These are phyloP conservation scores for Trichoderma erinaceum DNA, from an alignment of 495 filamentous ascomycete species.

Conservation along the genomic window DNA sequence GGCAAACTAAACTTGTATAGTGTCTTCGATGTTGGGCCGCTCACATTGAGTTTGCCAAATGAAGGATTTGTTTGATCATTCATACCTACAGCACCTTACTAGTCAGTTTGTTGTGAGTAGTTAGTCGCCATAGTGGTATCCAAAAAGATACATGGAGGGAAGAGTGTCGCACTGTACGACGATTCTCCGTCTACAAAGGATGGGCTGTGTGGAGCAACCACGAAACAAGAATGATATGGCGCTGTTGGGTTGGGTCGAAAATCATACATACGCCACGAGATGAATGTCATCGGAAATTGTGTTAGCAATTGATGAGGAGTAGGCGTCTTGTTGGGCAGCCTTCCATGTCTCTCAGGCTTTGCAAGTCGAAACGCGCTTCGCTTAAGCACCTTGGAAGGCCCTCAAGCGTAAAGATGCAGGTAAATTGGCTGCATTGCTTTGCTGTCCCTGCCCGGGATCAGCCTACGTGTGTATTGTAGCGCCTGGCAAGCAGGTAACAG, in stretches of 20 bases:
- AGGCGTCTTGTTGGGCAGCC: background rate
- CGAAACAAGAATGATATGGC: background rate
- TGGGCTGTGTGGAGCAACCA: background rate
- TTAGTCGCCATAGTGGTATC: background rate
- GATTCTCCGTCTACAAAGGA: background rate
- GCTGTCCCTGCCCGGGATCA: background rate
- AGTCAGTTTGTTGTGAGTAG: background rate
- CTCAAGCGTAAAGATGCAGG: too few species aligned
- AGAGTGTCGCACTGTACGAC: background rate
- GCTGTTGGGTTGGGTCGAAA: background rate
- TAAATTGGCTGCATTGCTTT: background rate
- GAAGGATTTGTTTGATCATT: background rate
- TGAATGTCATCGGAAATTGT: background rate
- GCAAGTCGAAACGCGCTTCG: background rate
- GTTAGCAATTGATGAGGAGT: background rate
- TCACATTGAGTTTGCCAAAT: background rate
- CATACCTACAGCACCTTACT: too few species aligned
- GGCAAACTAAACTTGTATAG: too few species aligned
- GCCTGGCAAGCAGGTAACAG: background rate
- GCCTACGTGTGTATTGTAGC: background rate
- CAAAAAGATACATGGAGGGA: too few species aligned
- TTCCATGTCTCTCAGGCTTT: too few species aligned
- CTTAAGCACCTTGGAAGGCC: background rate
- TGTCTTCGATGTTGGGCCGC: too few species aligned
- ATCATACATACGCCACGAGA: background rate